These are phyloP conservation scores for Colletotrichum horii DNA, from an alignment of 2,329 filamentous ascomycete species.

Conservation along the genomic window DNA sequence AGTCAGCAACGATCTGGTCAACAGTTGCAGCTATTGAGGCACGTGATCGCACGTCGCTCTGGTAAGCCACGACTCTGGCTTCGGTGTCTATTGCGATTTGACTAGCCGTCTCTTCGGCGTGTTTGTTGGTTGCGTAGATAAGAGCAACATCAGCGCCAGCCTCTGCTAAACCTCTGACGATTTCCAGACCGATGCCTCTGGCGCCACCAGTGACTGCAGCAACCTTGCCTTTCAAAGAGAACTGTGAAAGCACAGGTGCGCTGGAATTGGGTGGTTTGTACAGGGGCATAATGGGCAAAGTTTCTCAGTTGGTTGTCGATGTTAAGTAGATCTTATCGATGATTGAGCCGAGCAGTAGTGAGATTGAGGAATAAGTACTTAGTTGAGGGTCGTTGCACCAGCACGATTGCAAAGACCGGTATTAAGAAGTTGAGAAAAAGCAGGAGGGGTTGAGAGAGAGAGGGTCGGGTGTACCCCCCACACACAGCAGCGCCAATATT, in stretches of 20 bases:
- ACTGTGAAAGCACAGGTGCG: not conserved
- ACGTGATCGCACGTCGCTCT: not conserved
- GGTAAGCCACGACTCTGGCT: not conserved
- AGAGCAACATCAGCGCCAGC: conserved; percentile 11
- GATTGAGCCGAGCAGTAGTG: not conserved
- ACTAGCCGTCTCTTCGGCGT: not conserved
- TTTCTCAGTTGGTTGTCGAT: not conserved
- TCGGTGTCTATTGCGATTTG: not conserved
- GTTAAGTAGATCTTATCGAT: not conserved
- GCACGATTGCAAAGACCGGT: not conserved
- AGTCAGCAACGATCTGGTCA: not conserved
- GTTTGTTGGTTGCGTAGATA: not conserved
- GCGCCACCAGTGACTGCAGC: conserved; percentile 13
- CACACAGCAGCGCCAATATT: not conserved
- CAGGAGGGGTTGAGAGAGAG: not conserved
- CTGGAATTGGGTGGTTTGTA: not conserved
- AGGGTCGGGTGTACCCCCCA: not conserved
- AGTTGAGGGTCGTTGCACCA: not conserved
- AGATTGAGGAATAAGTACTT: not conserved
- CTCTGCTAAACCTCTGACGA: not conserved
- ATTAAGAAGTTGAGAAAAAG: not conserved
- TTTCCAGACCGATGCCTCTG: conserved; percentile 9
- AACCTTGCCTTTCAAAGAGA: conserved; percentile 7
- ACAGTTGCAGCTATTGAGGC: not conserved
- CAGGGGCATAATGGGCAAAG: not conserved